Conservation (phyloP, 192 early-diverging fungal species). For the Mortierella antarctica region DNA sequence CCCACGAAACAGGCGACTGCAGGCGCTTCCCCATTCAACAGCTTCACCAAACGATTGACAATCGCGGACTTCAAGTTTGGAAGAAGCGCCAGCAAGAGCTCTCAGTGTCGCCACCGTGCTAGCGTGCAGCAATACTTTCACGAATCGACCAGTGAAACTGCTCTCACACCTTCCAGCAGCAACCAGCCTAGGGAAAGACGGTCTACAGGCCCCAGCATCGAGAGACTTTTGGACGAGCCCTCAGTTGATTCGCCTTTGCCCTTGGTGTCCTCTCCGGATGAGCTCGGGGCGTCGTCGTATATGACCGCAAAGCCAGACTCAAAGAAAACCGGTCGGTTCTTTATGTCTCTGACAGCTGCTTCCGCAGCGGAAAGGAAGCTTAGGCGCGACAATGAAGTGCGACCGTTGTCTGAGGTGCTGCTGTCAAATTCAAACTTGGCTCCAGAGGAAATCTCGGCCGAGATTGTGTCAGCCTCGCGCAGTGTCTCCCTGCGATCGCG, state of each 20-base stretch:
- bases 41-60: slow-evolving; percentile 23
- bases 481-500: slow-evolving; percentile 28
- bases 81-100: not conserved
- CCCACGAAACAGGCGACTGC: not conserved
- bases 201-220: slow-evolving; percentile 7
- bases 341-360: slow-evolving; percentile 18
- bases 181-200: not conserved
- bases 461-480: slow-evolving; percentile 26
- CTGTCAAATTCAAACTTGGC: slow-evolving; percentile 37
- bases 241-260: not conserved
- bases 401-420: slow-evolving; percentile 30
- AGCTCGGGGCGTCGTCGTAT: slow-evolving; percentile 10
- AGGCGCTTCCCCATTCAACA: slow-evolving; percentile 18
- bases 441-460: slow-evolving; percentile 23
- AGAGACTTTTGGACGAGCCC: slow-evolving; percentile 6
- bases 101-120: not conserved
- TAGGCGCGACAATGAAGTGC: slow-evolving; percentile 12
- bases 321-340: slow-evolving; percentile 17
- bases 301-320: not conserved
- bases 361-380: slow-evolving; percentile 10
- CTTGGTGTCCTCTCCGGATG: slow-evolving; percentile 17
- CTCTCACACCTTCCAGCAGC: not conserved
- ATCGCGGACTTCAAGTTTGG: slow-evolving; percentile 10
- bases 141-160: slow-evolving; percentile 3
- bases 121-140: slow-evolving; percentile 23